Evolutionary conservation across 306 rosid genomes (phyloP).

Genomic region (Lathyrus aphaca): DNA sequence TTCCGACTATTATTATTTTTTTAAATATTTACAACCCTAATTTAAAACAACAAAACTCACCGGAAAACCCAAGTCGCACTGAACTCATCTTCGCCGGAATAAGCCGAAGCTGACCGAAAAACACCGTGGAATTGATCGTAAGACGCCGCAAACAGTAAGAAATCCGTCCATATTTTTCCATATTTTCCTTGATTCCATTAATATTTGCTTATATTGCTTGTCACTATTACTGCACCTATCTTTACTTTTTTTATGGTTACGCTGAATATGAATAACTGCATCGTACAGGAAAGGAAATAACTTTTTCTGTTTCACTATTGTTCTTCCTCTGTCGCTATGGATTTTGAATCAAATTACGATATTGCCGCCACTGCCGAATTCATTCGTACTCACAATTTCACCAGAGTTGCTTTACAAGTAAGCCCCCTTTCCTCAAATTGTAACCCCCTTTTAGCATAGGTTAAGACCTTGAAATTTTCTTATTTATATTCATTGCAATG

Average conservation of each 20-base stretch:
- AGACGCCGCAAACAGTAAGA: neutral
- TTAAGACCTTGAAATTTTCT: neutral
- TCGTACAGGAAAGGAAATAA: neutral
- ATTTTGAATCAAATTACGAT: slow-evolving; percentile 68
- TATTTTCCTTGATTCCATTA: too few species aligned
- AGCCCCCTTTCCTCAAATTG: neutral
- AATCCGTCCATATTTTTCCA: too few species aligned
- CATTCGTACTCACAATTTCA: slow-evolving; percentile 60
- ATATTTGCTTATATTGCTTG: neutral
- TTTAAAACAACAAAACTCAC: neutral
- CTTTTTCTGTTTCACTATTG: neutral
- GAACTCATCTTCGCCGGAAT: neutral
- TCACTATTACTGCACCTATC: neutral
- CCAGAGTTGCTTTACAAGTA: slow-evolving; percentile 86
- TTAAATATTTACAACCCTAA: neutral
- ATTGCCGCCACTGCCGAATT: slow-evolving; percentile 62
- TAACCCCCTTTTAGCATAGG: too few species aligned
- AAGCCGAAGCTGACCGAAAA: neutral
- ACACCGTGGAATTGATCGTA: neutral
- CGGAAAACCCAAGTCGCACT: neutral
- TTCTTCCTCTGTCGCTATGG: slow-evolving; percentile 45
- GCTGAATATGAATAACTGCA: neutral
- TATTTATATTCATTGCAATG: neutral
- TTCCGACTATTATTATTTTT: too few species aligned
- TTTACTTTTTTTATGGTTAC: neutral